Percentiles rank a stretch among this genome's conserved stretches.
Conservation (phyloP, 139 green algal genomes). For the Chlorella sorokiniana region DNA sequence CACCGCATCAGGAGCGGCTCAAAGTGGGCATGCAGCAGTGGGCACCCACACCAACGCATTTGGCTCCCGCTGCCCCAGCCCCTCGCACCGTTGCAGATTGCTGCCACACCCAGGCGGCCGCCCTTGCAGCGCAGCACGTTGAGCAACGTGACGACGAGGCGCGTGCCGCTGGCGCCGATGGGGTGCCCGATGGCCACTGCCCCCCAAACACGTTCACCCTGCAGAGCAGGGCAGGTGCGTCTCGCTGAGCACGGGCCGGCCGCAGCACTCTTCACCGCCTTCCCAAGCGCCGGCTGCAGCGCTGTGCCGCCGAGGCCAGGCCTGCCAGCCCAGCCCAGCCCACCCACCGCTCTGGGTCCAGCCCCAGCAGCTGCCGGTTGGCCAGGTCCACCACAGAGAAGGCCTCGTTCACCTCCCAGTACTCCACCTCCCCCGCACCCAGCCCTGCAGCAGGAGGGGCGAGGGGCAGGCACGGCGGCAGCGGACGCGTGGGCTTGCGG, state of each 20-base stretch:
- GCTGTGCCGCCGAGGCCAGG: too few species aligned
- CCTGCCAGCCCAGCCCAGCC: not conserved
- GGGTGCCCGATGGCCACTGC: constrained; percentile 90
- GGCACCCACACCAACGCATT: not conserved
- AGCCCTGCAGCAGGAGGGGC: constrained; percentile 17
- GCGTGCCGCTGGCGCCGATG: constrained; percentile 81
- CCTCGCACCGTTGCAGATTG: constrained; percentile 87
- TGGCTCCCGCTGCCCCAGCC: not conserved
- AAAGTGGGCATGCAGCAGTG: not conserved
- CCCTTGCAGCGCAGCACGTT: constrained; percentile 68
- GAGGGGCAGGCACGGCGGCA: constrained; percentile 34
- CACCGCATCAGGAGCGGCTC: not conserved
- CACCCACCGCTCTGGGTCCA: constrained; percentile 46
- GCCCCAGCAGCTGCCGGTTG: constrained; percentile 62
- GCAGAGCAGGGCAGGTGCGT: not conserved
- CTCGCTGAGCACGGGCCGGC: not conserved
- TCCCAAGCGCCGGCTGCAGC: not conserved
- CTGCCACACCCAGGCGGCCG: constrained; percentile 63
- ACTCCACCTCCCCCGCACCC: constrained; percentile 62
- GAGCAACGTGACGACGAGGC: constrained; percentile 85
- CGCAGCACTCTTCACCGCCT: not conserved
- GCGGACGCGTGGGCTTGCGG: not conserved
- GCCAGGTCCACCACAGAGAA: constrained; percentile 87
- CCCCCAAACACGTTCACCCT: constrained; percentile 87
- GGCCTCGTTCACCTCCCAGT: constrained; percentile 93